Percentiles rank a stretch among this genome's conserved stretches.
Evolutionary conservation across 805 yeast species (phyloP).

Genomic region (Pichia phayaonensis): DNA sequence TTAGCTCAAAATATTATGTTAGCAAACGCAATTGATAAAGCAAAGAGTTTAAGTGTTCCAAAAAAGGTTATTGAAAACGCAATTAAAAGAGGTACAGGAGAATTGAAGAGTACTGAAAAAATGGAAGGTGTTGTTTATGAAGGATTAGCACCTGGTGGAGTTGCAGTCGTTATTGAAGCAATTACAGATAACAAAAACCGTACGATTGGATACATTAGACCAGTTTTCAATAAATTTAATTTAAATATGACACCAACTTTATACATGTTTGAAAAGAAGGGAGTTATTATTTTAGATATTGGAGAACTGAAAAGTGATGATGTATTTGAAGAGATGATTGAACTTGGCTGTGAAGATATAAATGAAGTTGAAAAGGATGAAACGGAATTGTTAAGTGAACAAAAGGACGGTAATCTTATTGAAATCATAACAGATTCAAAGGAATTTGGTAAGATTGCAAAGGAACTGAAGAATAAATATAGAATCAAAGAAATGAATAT

Average conservation of each 20-base stretch:
- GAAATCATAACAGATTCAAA: slow-evolving; percentile 58
- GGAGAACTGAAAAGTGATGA: slow-evolving; percentile 42
- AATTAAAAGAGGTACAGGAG: slow-evolving; percentile 75
- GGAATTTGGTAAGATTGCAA: slow-evolving; percentile 55
- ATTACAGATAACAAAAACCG: slow-evolving; percentile 84
- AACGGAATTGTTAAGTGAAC: slow-evolving; percentile 14
- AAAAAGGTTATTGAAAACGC: slow-evolving; percentile 86
- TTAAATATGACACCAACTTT: slow-evolving; percentile 62
- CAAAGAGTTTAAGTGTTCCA: slow-evolving; percentile 66
- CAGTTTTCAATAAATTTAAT: slow-evolving; percentile 64
- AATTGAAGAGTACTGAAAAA: slow-evolving; percentile 35
- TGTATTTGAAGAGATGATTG: slow-evolving; percentile 67
- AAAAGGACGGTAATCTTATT: slow-evolving; percentile 20
- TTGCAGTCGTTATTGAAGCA: slow-evolving; percentile 78
- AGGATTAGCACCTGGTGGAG: slow-evolving; percentile 90
- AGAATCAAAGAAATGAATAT: slow-evolving; percentile 65
- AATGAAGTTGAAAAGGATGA: slow-evolving; percentile 17
- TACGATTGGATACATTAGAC: slow-evolving; percentile 67
- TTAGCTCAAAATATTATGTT: slow-evolving; percentile 51
- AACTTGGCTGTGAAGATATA: slow-evolving; percentile 74
- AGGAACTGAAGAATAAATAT: slow-evolving; percentile 47
- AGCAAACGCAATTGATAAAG: slow-evolving; percentile 68
- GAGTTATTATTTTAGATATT: slow-evolving; percentile 53
- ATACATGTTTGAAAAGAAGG: slow-evolving; percentile 72
- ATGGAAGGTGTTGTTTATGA: slow-evolving; percentile 65